phyloP scores from a whole-genome alignment of 2,329 filamentous ascomycete species.

The Paraconiothyrium sp. region DNA sequence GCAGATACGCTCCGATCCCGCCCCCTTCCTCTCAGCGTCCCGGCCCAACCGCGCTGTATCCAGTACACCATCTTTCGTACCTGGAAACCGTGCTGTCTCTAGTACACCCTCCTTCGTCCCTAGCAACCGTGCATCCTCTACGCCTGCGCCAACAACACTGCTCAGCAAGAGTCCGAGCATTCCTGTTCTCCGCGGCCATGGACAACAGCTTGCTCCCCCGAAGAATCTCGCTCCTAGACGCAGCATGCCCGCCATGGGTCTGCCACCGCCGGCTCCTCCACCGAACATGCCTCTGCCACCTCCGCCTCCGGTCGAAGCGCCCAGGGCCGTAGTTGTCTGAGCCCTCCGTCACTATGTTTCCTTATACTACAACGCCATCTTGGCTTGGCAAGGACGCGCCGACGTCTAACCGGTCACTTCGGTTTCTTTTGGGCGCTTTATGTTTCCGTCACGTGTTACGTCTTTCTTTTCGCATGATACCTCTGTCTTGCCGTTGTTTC shows the following conservation, averaged over 20 bases:
- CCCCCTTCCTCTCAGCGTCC: slow-evolving; percentile 54
- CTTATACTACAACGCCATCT: background rate
- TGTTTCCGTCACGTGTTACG: slow-evolving; percentile 8
- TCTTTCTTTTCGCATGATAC: slow-evolving; percentile 12
- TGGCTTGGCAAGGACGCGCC: too few relatives aligned
- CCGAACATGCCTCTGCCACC: slow-evolving; percentile 57
- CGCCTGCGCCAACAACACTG: slow-evolving; percentile 25
- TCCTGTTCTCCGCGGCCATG: slow-evolving; percentile 39
- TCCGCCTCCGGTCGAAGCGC: slow-evolving; percentile 36
- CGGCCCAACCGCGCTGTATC: slow-evolving; percentile 43
- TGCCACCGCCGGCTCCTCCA: slow-evolving; percentile 58
- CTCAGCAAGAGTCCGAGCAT: slow-evolving; percentile 27
- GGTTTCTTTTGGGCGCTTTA: background rate
- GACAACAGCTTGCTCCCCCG: slow-evolving; percentile 23
- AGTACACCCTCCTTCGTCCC: slow-evolving; percentile 45
- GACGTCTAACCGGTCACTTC: background rate
- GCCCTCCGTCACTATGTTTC: background rate
- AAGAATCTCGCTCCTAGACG: slow-evolving; percentile 37
- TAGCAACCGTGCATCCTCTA: slow-evolving; percentile 30
- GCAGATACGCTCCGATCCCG: slow-evolving; percentile 54
- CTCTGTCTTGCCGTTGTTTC: background rate
- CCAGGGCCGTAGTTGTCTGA: slow-evolving; percentile 19
- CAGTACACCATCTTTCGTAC: slow-evolving; percentile 44
- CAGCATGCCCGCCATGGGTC: slow-evolving; percentile 50
- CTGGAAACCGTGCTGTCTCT: slow-evolving; percentile 35